Evolutionary conservation across 768 basidiomycete genomes (phyloP).

Genomic region (Termitomyces sp.): DNA sequence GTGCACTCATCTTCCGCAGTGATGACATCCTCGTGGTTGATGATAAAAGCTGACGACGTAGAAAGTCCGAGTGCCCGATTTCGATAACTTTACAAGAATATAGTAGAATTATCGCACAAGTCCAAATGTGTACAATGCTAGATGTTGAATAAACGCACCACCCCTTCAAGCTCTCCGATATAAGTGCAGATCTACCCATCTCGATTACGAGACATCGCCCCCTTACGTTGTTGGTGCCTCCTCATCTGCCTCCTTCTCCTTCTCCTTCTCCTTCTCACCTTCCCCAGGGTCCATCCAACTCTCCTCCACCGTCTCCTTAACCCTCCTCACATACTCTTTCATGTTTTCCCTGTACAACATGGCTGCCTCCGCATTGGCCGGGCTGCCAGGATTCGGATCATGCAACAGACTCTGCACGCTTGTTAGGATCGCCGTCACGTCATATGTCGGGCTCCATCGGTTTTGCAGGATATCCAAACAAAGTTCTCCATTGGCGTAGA

Average conservation of each 20-base stretch:
- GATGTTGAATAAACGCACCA: not conserved
- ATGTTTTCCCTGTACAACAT: slow-evolving; percentile 96
- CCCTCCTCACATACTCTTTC: slow-evolving; percentile 95
- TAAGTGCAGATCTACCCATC: not conserved
- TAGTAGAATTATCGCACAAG: slow-evolving; percentile 1
- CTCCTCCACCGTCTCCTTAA: slow-evolving; percentile 91
- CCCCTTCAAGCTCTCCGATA: not conserved
- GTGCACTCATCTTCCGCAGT: not conserved
- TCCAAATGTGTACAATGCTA: slow-evolving; percentile 1
- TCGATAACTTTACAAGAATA: not conserved
- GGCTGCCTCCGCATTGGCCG: slow-evolving; percentile 97
- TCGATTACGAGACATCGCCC: not conserved
- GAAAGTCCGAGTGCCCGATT: no score
- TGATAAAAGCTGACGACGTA: not conserved
- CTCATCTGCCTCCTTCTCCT: not conserved
- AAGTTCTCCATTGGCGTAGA: slow-evolving; percentile 96
- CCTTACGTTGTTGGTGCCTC: not conserved
- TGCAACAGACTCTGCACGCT: slow-evolving; percentile 94
- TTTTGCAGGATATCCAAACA: slow-evolving; percentile 99
- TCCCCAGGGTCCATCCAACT: slow-evolving; percentile 90
- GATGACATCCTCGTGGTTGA: not conserved
- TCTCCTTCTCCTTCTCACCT: slow-evolving; percentile 28
- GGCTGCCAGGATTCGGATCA: slow-evolving; percentile 97
- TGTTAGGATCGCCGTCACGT: slow-evolving; percentile 97
- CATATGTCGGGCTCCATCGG: slow-evolving; percentile 98